A percentile compares a stretch with the other conserved stretches of the same genome.
These are phyloP conservation scores for Taiozyma sp. DNA, from an alignment of 1,139 yeast species.

Conservation along the genomic window DNA sequence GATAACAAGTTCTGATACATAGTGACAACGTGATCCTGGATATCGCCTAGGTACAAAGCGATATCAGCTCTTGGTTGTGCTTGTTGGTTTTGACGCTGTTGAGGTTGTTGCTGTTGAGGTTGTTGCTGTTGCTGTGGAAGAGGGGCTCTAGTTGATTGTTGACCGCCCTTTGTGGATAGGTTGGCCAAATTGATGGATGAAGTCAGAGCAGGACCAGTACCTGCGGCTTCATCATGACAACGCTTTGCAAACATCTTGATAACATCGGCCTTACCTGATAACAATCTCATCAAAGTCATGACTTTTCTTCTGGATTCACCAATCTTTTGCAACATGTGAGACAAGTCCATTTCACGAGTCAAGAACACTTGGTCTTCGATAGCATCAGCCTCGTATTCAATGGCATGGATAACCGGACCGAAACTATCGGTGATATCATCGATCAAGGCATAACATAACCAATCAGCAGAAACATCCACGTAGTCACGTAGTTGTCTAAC, in stretches of 20 bases:
- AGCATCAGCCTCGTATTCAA: constrained; percentile 88
- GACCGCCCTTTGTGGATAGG: constrained; percentile 15
- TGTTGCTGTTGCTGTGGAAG: constrained; percentile 3
- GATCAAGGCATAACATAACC: constrained; percentile 90
- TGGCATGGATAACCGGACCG: constrained; percentile 83
- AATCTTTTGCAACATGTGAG: constrained; percentile 70
- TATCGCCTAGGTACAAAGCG: constrained; percentile 90
- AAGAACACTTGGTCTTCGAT: constrained; percentile 81
- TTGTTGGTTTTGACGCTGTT: constrained; percentile 11
- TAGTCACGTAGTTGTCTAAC: constrained; percentile 87
- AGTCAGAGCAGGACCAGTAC: constrained; percentile 32
- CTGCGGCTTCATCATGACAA: constrained; percentile 64
- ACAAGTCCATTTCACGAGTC: constrained; percentile 59
- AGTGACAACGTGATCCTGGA: constrained; percentile 94
- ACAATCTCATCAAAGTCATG: constrained; percentile 85
- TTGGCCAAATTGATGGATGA: constrained; percentile 33
- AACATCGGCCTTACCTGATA: constrained; percentile 95
- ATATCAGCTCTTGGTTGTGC: constrained; percentile 80
- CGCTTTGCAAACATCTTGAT: constrained; percentile 96
- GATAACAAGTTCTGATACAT: constrained; percentile 89
- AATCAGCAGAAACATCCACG: constrained; percentile 83
- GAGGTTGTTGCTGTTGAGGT: constrained; percentile 2
- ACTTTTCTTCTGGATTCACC: constrained; percentile 89
- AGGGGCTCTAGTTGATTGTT: constrained; percentile 3
- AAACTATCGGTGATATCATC: constrained; percentile 94